Evolutionary conservation across 768 basidiomycete species (phyloP).

Genomic region (Infundibulicybe gibba): DNA sequence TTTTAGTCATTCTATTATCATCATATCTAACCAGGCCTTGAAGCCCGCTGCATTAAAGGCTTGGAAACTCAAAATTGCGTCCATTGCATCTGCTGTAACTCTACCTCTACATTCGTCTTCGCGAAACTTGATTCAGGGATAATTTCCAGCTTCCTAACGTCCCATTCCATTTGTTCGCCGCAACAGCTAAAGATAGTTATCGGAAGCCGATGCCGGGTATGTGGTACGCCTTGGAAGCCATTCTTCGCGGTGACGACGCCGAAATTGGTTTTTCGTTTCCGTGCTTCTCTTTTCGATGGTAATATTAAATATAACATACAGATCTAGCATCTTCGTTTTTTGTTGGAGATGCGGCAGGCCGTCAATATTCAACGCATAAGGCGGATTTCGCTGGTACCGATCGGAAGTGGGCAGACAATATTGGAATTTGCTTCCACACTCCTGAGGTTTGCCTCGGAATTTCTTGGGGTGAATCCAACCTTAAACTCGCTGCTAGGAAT

Average conservation of each 20-base stretch:
- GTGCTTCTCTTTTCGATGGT: background rate
- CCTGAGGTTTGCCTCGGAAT: conserved; percentile 61
- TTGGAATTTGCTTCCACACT: conserved; percentile 71
- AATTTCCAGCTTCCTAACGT: conserved; percentile 58
- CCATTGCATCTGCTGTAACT: conserved; percentile 61
- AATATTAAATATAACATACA: conserved; percentile 23
- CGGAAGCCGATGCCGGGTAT: conserved; percentile 89
- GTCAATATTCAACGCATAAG: conserved; percentile 37
- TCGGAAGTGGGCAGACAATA: conserved; percentile 80
- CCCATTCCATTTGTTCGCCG: conserved; percentile 79
- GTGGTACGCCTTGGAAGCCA: conserved; percentile 68
- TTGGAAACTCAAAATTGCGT: conserved; percentile 77
- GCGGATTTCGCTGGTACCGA: conserved; percentile 81
- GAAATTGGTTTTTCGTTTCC: conserved; percentile 52
- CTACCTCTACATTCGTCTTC: background rate
- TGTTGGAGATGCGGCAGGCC: conserved; percentile 89
- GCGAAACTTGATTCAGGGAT: background rate
- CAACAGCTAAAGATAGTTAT: conserved; percentile 67
- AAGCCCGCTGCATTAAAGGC: conserved; percentile 41
- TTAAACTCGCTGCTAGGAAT: conserved; percentile 51
- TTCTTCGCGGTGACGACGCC: conserved; percentile 55
- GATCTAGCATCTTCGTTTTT: conserved; percentile 70
- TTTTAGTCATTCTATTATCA: conserved; percentile 64
- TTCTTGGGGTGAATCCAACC: background rate
- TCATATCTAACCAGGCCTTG: conserved; percentile 80